Base-by-base conservation (phyloP, 1,139 yeast species). In the Suhomyces wounanorum region DNA sequence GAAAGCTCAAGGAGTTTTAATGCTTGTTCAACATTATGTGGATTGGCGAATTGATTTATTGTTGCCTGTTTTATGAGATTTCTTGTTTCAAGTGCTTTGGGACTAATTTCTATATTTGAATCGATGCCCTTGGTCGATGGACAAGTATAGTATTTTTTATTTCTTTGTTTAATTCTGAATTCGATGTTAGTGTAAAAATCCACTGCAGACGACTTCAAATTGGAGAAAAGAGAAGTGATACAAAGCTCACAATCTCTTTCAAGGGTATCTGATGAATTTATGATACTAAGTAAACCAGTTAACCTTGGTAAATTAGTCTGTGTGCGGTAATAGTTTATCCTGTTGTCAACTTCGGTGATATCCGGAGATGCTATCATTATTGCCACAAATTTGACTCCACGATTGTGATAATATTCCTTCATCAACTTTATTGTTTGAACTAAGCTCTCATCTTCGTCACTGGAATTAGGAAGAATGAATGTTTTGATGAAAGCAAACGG, bases 31-130 rank as follows among this genome's bases (percentile, higher is more conserved):
- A 75, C 54, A 51, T 72, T 69, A 46, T 69, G 70, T 1, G 78
- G 72, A 49, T 63, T 58, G n/a, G 62, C 57, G 43, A 70, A 68
- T 54, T 75, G 77, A 37, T 59, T 54, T 9, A 76, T 66, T 17
- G 75, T 59, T 1, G 70, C 75, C 47, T 66, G 76, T 52, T 77
- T 77, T 35, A 75, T 65, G 43, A 69, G 53, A 54, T 74, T 76
- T 43, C 81, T 60, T 0, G 77, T 68, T 50, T 74, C 81, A 16
- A 76, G 62, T 44, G 72, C 72, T 50, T 64, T 64, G 0, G 81
- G 81, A 0, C 75, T 63, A 25, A 77, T 54, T 44, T 64, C 68
- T 3, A 76, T 59, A 4, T 60, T 58, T 0, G 79, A 73, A 36
- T 68, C 69, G 3, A 67, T 54, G 13, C 49, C 55, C 11, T 54